Evolutionary conservation across 2,329 filamentous ascomycete genomes (phyloP), one percentile per base, ranked within the genome.

Genomic region (Onygena corvina): DNA sequence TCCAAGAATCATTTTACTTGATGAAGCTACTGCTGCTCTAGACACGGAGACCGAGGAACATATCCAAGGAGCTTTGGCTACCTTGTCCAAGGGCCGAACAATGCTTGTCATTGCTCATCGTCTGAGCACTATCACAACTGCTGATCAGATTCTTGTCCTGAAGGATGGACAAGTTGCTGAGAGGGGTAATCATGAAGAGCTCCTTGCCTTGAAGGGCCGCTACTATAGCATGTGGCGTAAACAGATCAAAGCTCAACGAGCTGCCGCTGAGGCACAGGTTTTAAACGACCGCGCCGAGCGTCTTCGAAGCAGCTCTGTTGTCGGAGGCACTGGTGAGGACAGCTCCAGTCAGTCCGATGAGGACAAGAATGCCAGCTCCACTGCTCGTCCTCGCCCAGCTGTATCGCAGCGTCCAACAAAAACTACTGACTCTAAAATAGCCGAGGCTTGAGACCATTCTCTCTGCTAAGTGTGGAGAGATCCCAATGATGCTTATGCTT

Each of bases 61-160:
- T 62, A 94, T 95, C 52, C 89, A 95, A 66, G 79, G 83, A 52
- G 88, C 89, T 30, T 77, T 98, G 27, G 81, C 81, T 51, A 86
- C 78, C 11, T 79, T 96, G 42, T 86, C 86, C 12, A 75, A 83
- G 57, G 89, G 88, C 46, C 84, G 92, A 42, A 98, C 92, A 1
- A 83, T 95, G 71, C 78, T 98, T 53, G 88, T 96, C 47, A 96
- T 98, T 69, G 92, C 92, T 47, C 87, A 94, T 66, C 83, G 87
- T 48, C 71, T 94, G 20, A 92, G 86, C 27, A 88, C 83, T 1
- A 90, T 92, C 58, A 89, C 85, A 2, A 83, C 85, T 51, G 87
- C 87, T 7, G 85, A 94, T 63, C 84, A 89, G 60, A 88, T 94
- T 53, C 72, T 88, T 48, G 86, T 93, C 38, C 73, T 89, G 25